Evolutionary conservation across 2,329 filamentous ascomycete species (phyloP).

Genomic region (Neurospora crassa): DNA sequence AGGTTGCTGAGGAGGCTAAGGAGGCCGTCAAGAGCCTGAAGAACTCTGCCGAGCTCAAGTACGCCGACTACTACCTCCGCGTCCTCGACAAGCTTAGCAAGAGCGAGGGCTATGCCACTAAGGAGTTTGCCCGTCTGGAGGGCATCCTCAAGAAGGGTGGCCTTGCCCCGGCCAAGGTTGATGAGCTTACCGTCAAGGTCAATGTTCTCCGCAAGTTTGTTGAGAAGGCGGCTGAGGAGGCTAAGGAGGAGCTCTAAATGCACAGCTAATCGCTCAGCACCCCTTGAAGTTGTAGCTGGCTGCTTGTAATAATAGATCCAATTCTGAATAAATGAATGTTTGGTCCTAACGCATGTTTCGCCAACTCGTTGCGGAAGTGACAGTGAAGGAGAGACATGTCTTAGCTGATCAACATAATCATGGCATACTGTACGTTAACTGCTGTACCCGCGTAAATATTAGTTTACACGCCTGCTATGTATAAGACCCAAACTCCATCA

Average conservation of each 20-base stretch:
- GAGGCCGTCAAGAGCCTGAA: slow-evolving; percentile 58
- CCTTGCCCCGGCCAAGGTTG: slow-evolving; percentile 73
- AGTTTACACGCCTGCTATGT: neutral
- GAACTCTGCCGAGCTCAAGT: slow-evolving; percentile 57
- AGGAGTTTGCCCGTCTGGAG: slow-evolving; percentile 75
- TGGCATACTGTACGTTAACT: neutral
- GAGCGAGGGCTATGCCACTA: slow-evolving; percentile 70
- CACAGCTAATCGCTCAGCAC: slow-evolving; percentile 26
- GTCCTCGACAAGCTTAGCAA: slow-evolving; percentile 76
- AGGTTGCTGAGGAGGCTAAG: slow-evolving; percentile 61
- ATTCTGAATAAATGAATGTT: slow-evolving; percentile 2
- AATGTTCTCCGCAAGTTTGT: slow-evolving; percentile 81
- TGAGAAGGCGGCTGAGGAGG: slow-evolving; percentile 38
- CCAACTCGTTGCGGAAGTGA: neutral
- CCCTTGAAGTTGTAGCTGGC: neutral
- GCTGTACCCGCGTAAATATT: neutral
- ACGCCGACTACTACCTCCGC: slow-evolving; percentile 88
- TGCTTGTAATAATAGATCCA: slow-evolving; percentile 3
- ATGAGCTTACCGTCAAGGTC: slow-evolving; percentile 76
- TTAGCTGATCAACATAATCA: neutral
- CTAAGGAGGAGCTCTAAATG: slow-evolving; percentile 63
- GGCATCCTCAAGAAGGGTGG: slow-evolving; percentile 79
- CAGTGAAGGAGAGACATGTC: neutral
- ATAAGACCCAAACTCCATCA: slow-evolving; percentile 6
- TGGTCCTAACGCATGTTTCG: neutral